A percentile compares a stretch with the other conserved stretches of the same genome.
Conservation (phyloP, 805 yeast genomes). For the Yarrowia deformans region DNA sequence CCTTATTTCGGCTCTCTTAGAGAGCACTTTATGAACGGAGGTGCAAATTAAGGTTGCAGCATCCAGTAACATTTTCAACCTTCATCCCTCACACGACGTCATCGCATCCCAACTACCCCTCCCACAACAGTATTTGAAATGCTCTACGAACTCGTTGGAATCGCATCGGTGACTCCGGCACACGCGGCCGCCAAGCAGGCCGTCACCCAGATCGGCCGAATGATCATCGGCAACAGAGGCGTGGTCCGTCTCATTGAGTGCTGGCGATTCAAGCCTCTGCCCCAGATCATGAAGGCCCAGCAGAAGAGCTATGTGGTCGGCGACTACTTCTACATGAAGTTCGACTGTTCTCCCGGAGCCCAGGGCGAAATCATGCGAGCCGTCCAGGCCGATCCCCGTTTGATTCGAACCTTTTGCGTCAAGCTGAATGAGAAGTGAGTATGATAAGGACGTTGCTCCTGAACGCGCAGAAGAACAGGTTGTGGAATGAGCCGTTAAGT, state of each 20-base stretch:
- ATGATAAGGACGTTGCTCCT: conserved; percentile 2
- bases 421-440: conserved; percentile 50
- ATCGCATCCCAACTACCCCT: conserved; percentile 25
- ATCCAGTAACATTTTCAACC: conserved; percentile 35
- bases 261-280: conserved; percentile 78
- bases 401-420: conserved; percentile 76
- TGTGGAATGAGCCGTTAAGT: no score
- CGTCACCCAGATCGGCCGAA: conserved; percentile 75
- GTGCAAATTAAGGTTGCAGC: conserved; percentile 15
- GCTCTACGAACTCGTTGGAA: conserved; percentile 91
- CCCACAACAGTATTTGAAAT: conserved; percentile 51
- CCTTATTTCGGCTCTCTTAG: background rate
- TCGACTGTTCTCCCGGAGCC: conserved; percentile 85
- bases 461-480: background rate
- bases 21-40: background rate
- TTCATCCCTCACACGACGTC: conserved; percentile 15
- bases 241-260: conserved; percentile 85
- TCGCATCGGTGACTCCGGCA: conserved; percentile 64
- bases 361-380: conserved; percentile 85
- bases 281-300: conserved; percentile 80
- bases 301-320: conserved; percentile 93
- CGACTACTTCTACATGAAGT: conserved; percentile 81
- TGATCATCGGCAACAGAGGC: conserved; percentile 88
- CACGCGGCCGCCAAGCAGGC: conserved; percentile 70
- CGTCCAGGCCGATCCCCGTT: conserved; percentile 86